Evolutionary conservation across 495 filamentous ascomycete genomes (phyloP).

Genomic region (Parathielavia appendiculata): DNA sequence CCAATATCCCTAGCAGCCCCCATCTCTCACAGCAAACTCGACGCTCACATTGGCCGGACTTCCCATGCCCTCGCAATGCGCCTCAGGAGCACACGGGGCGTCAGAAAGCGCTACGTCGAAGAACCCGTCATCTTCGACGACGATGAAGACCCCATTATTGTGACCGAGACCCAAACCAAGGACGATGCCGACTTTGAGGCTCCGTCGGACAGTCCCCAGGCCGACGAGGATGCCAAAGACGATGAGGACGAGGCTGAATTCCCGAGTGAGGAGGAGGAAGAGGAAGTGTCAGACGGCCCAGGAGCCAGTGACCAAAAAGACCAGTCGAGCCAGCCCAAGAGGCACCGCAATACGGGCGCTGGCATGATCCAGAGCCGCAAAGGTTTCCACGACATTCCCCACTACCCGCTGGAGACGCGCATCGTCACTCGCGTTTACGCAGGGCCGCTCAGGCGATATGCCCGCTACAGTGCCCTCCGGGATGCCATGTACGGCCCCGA

Average conservation of each 20-base stretch:
- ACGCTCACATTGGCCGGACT: too few relatives aligned
- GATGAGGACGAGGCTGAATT: neutral
- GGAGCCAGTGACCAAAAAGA: slow-evolving; percentile 19
- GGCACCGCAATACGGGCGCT: slow-evolving; percentile 19
- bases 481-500: slow-evolving; percentile 44
- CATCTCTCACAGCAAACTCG: too few relatives aligned
- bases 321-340: slow-evolving; percentile 19
- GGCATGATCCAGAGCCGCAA: slow-evolving; percentile 28
- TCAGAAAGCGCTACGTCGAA: slow-evolving; percentile 26
- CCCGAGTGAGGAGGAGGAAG: slow-evolving; percentile 25
- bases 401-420: slow-evolving; percentile 42
- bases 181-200: slow-evolving; percentile 26
- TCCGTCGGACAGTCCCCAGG: slow-evolving; percentile 9
- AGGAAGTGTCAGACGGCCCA: slow-evolving; percentile 19
- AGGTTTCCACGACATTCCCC: slow-evolving; percentile 35
- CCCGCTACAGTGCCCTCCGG: slow-evolving; percentile 37
- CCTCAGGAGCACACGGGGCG: slow-evolving; percentile 21
- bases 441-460: slow-evolving; percentile 43
- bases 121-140: slow-evolving; percentile 20
- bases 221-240: slow-evolving; percentile 19
- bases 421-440: slow-evolving; percentile 45
- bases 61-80: slow-evolving; percentile 12
- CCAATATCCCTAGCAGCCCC: too few relatives aligned
- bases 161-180: slow-evolving; percentile 13
- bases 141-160: slow-evolving; percentile 23